Evolutionary conservation across 2,329 filamentous ascomycete species (phyloP), one percentile per base, ranked within the genome.

Genomic region (Fusarium staphyleae): DNA sequence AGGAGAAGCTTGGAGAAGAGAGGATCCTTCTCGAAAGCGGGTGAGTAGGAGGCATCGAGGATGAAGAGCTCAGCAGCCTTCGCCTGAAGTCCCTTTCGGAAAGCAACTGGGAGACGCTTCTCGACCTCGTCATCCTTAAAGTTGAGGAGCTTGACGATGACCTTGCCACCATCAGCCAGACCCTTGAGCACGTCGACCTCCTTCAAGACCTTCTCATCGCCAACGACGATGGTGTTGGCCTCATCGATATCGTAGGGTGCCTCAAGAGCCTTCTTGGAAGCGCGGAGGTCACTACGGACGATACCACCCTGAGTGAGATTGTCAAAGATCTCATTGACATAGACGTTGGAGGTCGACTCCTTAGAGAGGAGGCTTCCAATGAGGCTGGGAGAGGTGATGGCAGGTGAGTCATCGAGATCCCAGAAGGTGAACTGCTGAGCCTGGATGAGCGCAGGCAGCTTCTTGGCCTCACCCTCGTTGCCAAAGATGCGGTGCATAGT

Each of bases 391-490:
- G 91, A 87, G 53, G 79, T 79, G 44, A 82, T 80, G 44, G 88
- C 83, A 1, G 79, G 75, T 22, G 92, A 92, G 72, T 87, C 83
- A 69, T 96, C 93, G 33, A 90, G 72, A 65, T 97, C 90, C 92
- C 93, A 98, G 82, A 99, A 97, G 11, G 87, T 88, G 77, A 95
- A 98, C 74, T 98, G 90, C 72, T 90, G 83, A 15, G 87, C 85
- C 62, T 85, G 78, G 48, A 87, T 73, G 39, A 80, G 72, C n/a
- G 57, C 78, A 51, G 65, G 72, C 55, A 70, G 70, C 50, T 72
- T 67, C 50, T 75, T 75, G 18, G 74, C 70, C 41, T 76, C 73
- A 46, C 75, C 82, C 65, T 88, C 88, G 65, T 85, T 83, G 69
- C 72, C 74, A 52, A 77, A 73, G 57, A 82, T 72, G 62, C 77